Evolutionary conservation across 257 asterid genomes (phyloP).

Genomic region (Penstemon eatonii): DNA sequence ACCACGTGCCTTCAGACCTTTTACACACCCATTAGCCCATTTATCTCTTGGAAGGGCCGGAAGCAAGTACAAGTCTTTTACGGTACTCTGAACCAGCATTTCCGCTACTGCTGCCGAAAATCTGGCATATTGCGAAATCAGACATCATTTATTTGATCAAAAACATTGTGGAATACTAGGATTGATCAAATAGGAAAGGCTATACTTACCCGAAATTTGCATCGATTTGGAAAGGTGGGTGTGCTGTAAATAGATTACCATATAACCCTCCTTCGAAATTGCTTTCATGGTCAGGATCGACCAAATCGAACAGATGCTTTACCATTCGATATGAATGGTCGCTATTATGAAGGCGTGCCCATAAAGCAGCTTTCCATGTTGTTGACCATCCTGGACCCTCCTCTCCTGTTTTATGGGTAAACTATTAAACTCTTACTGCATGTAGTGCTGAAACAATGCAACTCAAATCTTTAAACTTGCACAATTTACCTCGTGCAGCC

Average conservation of each 20-base stretch:
- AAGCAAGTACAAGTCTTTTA: slow-evolving; percentile 61
- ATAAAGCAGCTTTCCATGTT: slow-evolving; percentile 64
- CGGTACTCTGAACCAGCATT: slow-evolving; percentile 79
- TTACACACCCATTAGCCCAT: slow-evolving; percentile 62
- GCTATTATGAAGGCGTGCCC: slow-evolving; percentile 71
- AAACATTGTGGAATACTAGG: not conserved
- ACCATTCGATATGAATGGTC: slow-evolving; percentile 70
- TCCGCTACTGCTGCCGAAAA: slow-evolving; percentile 78
- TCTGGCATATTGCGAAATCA: slow-evolving; percentile 35
- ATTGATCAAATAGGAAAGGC: not conserved
- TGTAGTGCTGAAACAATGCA: too few relatives aligned
- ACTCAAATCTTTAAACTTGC: too few relatives aligned
- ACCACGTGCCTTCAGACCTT: slow-evolving; percentile 70
- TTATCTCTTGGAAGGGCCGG: slow-evolving; percentile 76
- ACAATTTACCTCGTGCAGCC: too few relatives aligned
- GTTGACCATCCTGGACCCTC: slow-evolving; percentile 92
- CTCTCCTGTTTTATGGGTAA: slow-evolving; percentile 49
- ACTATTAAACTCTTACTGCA: too few relatives aligned
- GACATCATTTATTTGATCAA: not conserved
- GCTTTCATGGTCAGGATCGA: slow-evolving; percentile 51
- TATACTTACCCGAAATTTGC: slow-evolving; percentile 74
- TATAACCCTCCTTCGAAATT: slow-evolving; percentile 70
- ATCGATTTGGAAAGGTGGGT: slow-evolving; percentile 87
- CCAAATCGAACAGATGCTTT: slow-evolving; percentile 59
- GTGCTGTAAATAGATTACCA: slow-evolving; percentile 72